Conservation (phyloP, 306 rosid genomes). For the Vicia sativa region DNA sequence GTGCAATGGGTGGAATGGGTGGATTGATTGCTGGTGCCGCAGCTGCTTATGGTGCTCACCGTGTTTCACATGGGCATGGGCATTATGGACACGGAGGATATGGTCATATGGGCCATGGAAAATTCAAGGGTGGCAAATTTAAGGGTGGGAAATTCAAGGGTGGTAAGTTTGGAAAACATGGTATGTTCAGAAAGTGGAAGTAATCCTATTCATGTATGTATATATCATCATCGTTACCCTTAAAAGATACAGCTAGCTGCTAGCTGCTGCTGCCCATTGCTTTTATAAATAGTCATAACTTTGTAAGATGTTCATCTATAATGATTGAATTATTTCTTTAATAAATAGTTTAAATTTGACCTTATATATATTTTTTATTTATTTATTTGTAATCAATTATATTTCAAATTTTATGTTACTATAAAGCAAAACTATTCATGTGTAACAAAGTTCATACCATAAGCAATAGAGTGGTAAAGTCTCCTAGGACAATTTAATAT, state of each 20-base stretch:
- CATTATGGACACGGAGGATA: constrained; percentile 37
- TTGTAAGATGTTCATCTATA: constrained; percentile 1
- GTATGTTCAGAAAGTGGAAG: constrained; percentile 55
- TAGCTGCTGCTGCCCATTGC: background rate
- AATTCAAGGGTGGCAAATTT: constrained; percentile 50
- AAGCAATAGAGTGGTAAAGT: constrained; percentile 64
- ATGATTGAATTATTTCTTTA: constrained; percentile 7
- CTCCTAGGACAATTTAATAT: constrained; percentile 43
- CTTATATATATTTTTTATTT: no score
- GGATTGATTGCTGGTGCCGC: constrained; percentile 76
- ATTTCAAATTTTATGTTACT: no score
- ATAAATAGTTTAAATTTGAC: no score
- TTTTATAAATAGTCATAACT: constrained; percentile 36
- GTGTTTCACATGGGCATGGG: constrained; percentile 43
- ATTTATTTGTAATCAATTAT: no score
- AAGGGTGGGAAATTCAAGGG: constrained; percentile 48
- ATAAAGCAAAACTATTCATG: no score
- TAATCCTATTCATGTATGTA: constrained; percentile 25
- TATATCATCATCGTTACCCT: constrained; percentile 3
- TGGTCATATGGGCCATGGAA: constrained; percentile 50
- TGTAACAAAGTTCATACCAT: constrained; percentile 51
- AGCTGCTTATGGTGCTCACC: constrained; percentile 74
- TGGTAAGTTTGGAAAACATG: constrained; percentile 49
- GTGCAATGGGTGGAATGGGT: constrained; percentile 56
- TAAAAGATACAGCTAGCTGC: no score